Conservation (phyloP, 768 basidiomycete genomes). For the Boletus sp. region DNA sequence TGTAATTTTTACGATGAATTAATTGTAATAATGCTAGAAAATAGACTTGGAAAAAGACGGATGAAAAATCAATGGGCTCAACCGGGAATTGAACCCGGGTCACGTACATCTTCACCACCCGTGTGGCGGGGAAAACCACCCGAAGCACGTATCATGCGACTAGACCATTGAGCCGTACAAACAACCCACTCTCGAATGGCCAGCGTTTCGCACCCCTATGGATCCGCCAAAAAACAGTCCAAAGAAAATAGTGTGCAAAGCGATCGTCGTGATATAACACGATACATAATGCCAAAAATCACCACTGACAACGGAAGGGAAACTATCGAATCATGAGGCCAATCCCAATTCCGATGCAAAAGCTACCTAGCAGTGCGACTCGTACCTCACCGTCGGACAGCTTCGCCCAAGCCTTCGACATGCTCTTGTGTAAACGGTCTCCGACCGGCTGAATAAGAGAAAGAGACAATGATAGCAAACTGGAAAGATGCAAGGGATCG, state of each 20-base stretch:
- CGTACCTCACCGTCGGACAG: constrained; percentile 29
- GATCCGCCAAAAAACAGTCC: not conserved
- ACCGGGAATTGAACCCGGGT: constrained; percentile 38
- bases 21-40: too few species aligned
- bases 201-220: not conserved
- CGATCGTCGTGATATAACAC: not conserved
- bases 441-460: constrained; percentile 53
- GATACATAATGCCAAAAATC: not conserved
- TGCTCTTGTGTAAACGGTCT: constrained; percentile 21
- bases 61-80: constrained; percentile 14
- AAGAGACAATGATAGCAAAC: constrained; percentile 55
- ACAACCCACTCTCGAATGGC: not conserved
- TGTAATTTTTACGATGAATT: not conserved
- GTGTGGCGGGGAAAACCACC: constrained; percentile 20
- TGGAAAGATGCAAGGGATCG: constrained; percentile 68
- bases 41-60: not conserved
- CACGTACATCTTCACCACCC: constrained; percentile 34
- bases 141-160: constrained; percentile 37
- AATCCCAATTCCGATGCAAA: constrained; percentile 45
- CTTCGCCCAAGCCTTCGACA: constrained; percentile 24
- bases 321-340: constrained; percentile 35
- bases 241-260: not conserved
- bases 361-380: constrained; percentile 37
- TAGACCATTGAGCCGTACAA: constrained; percentile 33
- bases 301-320: not conserved